Percentiles rank a stretch among this genome's conserved stretches.
Evolutionary conservation across 2,329 filamentous ascomycete genomes (phyloP).

Genomic region (Hymenoscyphus albidus): DNA sequence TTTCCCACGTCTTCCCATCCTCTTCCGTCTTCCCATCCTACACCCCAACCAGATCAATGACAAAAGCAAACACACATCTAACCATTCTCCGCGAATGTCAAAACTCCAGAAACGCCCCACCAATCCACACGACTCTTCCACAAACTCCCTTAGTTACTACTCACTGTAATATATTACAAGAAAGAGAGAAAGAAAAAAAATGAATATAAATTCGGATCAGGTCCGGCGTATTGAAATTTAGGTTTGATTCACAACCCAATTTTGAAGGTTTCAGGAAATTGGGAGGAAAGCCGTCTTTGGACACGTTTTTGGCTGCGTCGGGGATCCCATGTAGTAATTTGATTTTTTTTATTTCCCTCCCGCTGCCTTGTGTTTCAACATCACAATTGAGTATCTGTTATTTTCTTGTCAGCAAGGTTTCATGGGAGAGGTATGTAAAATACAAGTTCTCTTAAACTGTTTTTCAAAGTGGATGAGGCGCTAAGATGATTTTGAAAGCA

Average conservation of each 20-base stretch:
- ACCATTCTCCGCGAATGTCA: too few relatives aligned
- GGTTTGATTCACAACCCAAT: neutral
- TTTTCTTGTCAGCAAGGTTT: conserved; percentile 13
- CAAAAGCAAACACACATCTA: neutral
- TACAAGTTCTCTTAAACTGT: neutral
- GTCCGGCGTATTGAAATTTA: neutral
- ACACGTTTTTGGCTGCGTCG: neutral
- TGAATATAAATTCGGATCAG: neutral
- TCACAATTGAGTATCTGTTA: conserved; percentile 45
- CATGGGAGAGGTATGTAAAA: neutral
- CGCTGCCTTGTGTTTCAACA: conserved; percentile 42
- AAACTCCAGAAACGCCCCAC: conserved; percentile 3
- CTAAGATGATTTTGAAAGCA: neutral
- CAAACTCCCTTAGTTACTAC: neutral
- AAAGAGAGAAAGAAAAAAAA: neutral
- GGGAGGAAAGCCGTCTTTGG: conserved; percentile 5
- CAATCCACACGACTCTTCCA: too few relatives aligned
- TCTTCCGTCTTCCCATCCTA: neutral
- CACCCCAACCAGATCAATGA: neutral
- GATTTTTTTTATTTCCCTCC: conserved; percentile 17
- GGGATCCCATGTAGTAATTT: neutral
- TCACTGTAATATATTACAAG: conserved; percentile 7
- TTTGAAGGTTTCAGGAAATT: neutral
- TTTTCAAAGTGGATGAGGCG: neutral
- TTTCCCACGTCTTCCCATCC: too few relatives aligned